phyloP scores from a whole-genome alignment of 2,329 filamentous ascomycete genomes.

The Diaporthe citrichinensis region DNA sequence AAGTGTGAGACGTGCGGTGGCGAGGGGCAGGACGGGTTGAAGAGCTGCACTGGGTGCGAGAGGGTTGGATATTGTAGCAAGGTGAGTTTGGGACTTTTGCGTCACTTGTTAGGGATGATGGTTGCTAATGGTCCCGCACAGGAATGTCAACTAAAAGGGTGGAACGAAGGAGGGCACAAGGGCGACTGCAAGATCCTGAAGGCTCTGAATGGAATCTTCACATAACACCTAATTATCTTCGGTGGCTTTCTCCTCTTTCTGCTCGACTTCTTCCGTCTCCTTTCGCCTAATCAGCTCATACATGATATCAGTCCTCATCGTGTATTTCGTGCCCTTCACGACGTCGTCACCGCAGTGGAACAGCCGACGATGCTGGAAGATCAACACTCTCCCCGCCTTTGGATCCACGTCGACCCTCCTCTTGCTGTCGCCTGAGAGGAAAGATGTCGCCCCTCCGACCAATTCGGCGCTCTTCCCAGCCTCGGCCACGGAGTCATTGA shows the following conservation, averaged over 20 bases:
- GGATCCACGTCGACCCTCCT: slow-evolving; percentile 67
- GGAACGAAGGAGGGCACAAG: slow-evolving; percentile 59
- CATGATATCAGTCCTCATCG: slow-evolving; percentile 41
- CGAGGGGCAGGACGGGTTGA: slow-evolving; percentile 49
- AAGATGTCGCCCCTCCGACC: slow-evolving; percentile 69
- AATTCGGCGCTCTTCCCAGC: slow-evolving; percentile 54
- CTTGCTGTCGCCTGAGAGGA: slow-evolving; percentile 60
- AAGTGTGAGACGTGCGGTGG: slow-evolving; percentile 48
- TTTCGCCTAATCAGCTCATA: slow-evolving; percentile 27
- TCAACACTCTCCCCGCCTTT: slow-evolving; percentile 69
- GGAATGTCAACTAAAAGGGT: slow-evolving; percentile 60
- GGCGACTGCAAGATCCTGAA: slow-evolving; percentile 60
- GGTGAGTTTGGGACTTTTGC: slow-evolving; percentile 50
- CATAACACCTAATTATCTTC: background rate
- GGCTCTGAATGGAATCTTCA: slow-evolving; percentile 55
- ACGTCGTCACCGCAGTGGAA: slow-evolving; percentile 70
- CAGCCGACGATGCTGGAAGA: slow-evolving; percentile 70
- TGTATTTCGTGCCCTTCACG: slow-evolving; percentile 66
- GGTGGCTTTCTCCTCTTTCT: background rate
- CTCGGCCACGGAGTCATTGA: slow-evolving; percentile 63
- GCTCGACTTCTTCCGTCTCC: background rate
- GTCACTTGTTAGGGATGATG: background rate
- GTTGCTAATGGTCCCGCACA: slow-evolving; percentile 43
- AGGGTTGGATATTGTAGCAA: slow-evolving; percentile 62
- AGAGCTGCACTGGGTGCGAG: slow-evolving; percentile 60